These are phyloP conservation scores for Ceratobasidium sp. DNA, from an alignment of 1,284 basidiomycete species.

Conservation along the genomic window DNA sequence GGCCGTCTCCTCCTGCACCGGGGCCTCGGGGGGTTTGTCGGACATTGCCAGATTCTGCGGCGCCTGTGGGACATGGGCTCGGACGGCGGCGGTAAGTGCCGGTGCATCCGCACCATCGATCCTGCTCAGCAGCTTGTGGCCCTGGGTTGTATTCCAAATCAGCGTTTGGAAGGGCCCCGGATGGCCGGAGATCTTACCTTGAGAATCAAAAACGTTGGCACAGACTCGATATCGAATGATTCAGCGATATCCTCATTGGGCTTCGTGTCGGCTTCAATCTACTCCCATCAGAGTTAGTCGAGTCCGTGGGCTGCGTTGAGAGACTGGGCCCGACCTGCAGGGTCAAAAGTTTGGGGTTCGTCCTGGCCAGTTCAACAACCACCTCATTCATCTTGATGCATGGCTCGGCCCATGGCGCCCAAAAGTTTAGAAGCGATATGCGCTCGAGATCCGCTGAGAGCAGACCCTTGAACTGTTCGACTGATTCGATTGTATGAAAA, in stretches of 20 bases:
- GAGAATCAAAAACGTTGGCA: conserved; percentile 88
- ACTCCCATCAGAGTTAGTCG: conserved; percentile 40
- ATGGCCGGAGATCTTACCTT: conserved; percentile 63
- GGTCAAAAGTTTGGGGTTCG: conserved; percentile 30
- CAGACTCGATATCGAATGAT: conserved; percentile 91
- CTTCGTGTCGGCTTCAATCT: conserved; percentile 90
- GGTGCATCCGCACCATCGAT: conserved; percentile 86
- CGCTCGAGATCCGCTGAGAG: conserved; percentile 80
- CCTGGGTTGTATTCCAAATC: conserved; percentile 61
- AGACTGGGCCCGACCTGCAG: conserved; percentile 10
- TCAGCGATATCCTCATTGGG: conserved; percentile 88
- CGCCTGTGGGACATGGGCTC: conserved; percentile 62
- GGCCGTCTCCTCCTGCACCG: conserved; percentile 63
- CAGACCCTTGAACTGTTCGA: conserved; percentile 77
- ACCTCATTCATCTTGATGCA: conserved; percentile 88
- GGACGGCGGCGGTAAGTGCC: conserved; percentile 72
- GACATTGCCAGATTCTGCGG: conserved; percentile 59
- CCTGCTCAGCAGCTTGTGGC: conserved; percentile 86
- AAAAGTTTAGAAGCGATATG: conserved; percentile 90
- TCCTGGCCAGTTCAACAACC: conserved; percentile 74
- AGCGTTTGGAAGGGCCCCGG: conserved; percentile 3
- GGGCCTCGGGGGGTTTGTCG: conserved; percentile 55
- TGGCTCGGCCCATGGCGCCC: conserved; percentile 92
- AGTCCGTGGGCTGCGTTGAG: neutral
- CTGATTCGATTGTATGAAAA: conserved; percentile 66